These are phyloP conservation scores for Purshia tridentata DNA, from an alignment of 306 rosid genomes.

Conservation along the genomic window DNA sequence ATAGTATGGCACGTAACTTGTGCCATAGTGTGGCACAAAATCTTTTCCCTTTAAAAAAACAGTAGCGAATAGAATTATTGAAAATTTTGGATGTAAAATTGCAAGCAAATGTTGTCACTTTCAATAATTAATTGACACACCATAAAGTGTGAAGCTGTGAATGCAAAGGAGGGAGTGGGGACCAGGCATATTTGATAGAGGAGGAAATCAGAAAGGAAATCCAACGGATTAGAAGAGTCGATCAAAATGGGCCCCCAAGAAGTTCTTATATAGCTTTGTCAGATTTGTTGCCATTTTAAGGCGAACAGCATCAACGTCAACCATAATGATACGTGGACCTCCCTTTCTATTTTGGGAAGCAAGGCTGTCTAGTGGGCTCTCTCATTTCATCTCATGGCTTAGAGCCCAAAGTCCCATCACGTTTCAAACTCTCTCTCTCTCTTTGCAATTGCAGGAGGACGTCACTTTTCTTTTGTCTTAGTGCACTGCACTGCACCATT, in stretches of 20 bases:
- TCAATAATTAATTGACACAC: neutral
- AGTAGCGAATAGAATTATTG: no score
- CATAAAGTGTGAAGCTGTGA: neutral
- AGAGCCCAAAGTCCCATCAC: no score
- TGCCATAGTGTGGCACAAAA: no score
- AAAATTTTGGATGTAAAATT: neutral
- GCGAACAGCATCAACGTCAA: conserved; percentile 57
- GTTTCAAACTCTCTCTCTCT: no score
- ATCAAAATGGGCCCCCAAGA: conserved; percentile 28
- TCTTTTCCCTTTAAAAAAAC: no score
- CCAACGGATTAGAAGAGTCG: conserved; percentile 28
- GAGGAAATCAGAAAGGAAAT: neutral
- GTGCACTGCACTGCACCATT: neutral
- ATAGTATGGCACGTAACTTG: no score
- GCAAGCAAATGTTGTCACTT: neutral
- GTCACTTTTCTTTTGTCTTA: neutral
- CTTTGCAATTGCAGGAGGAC: neutral
- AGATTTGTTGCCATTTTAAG: conserved; percentile 40
- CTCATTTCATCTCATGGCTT: neutral
- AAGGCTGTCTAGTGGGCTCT: neutral
- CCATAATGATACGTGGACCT: conserved; percentile 48
- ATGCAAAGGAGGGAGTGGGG: conserved; percentile 28
- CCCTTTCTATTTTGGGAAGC: conserved; percentile 38
- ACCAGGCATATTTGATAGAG: neutral
- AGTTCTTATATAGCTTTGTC: conserved; percentile 28